These are phyloP conservation scores for Euphorbia lathyris DNA, from an alignment of 345 rosid genomes.

Conservation along the genomic window DNA sequence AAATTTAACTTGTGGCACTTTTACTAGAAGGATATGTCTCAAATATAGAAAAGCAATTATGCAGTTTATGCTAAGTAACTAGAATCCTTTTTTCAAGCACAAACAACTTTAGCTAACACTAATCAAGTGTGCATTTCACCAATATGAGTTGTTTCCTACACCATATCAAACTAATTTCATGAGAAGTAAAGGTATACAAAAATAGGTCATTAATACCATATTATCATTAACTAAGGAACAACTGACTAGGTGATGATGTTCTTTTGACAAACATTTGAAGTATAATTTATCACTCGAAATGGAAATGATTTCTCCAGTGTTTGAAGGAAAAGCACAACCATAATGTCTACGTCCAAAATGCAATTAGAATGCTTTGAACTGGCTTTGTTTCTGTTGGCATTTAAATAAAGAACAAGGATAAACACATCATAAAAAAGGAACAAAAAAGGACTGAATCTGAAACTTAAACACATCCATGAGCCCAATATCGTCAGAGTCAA, in stretches of 20 bases:
- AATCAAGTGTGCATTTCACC: not conserved
- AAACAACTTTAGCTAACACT: not conserved
- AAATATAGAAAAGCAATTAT: constrained; percentile 4
- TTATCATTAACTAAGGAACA: not conserved
- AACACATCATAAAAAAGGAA: no score
- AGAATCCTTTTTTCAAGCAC: constrained; percentile 1
- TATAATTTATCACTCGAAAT: not conserved
- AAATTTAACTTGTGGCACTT: constrained; percentile 5
- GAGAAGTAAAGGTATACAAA: not conserved
- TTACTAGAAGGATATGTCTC: not conserved
- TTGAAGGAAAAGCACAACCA: not conserved
- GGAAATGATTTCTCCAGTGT: not conserved
- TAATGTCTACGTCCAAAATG: not conserved
- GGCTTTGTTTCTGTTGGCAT: no score
- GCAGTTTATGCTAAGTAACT: constrained; percentile 1
- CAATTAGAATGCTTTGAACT: constrained; percentile 9
- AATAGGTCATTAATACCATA: not conserved
- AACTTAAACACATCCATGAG: no score
- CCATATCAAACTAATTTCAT: not conserved
- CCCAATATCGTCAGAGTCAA: no score
- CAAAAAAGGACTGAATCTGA: no score
- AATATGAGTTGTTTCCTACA: not conserved
- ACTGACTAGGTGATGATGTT: not conserved
- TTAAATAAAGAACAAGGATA: no score
- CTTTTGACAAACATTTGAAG: not conserved